Evolutionary conservation across 108 stramenopile species (phyloP).

Genomic region (Cylindrotheca fusiformis): DNA sequence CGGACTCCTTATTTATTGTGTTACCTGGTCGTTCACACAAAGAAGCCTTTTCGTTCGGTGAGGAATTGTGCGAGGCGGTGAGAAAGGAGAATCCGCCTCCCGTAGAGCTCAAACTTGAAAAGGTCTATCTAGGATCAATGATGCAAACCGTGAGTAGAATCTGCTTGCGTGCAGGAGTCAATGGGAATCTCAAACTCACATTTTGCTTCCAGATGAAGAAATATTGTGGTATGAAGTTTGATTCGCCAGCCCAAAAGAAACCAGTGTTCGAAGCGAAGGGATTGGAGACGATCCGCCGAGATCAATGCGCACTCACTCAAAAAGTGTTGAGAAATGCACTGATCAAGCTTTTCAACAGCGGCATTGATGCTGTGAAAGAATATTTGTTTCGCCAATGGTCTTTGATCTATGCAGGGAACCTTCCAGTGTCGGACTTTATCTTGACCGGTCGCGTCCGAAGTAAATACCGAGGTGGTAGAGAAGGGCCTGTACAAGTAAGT

Average conservation of each 20-base stretch:
- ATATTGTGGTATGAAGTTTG: constrained; percentile 90
- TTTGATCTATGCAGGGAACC: constrained; percentile 63
- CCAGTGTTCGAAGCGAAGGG: constrained; percentile 88
- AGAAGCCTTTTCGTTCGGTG: constrained; percentile 93
- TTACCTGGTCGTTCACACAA: constrained; percentile 82
- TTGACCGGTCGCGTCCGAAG: constrained; percentile 83
- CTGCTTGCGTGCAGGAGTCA: neutral
- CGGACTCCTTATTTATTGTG: constrained; percentile 95
- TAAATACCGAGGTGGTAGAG: constrained; percentile 68
- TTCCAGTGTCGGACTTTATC: constrained; percentile 85
- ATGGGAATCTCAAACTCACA: neutral
- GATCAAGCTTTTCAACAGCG: constrained; percentile 65
- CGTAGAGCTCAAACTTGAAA: constrained; percentile 95
- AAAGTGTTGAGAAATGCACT: constrained; percentile 75
- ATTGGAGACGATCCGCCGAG: constrained; percentile 81
- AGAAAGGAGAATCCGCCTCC: constrained; percentile 87
- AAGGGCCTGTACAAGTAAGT: constrained; percentile 70
- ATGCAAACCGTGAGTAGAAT: constrained; percentile 54
- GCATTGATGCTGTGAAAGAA: constrained; percentile 48
- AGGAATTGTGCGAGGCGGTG: constrained; percentile 83
- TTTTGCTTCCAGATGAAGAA: constrained; percentile 55
- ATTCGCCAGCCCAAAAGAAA: constrained; percentile 62
- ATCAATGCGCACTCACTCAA: constrained; percentile 85
- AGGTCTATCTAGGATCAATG: constrained; percentile 90
- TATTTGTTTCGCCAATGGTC: constrained; percentile 82